These are phyloP conservation scores for Miamiensis avidus DNA, from an alignment of 169 alveolate species.

Conservation along the genomic window DNA sequence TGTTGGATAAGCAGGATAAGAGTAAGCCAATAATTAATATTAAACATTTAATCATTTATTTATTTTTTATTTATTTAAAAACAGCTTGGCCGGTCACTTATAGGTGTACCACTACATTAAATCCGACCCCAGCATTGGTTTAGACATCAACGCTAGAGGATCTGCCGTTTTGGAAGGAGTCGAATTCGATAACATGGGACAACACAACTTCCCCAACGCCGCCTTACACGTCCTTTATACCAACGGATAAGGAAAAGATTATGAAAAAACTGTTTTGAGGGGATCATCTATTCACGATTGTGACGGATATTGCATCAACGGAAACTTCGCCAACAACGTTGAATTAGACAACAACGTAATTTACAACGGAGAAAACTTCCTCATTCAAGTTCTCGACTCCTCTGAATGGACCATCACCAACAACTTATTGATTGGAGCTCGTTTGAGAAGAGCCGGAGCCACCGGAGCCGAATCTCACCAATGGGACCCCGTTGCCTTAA, in stretches of 20 bases:
- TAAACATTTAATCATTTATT: too few species aligned
- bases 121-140: not conserved
- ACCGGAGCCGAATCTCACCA: not conserved
- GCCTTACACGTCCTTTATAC: not conserved
- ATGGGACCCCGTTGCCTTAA: not conserved
- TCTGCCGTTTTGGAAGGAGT: slow-evolving; percentile 37
- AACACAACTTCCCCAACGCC: slow-evolving; percentile 1
- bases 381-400: not conserved
- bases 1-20: too few species aligned
- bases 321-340: not conserved
- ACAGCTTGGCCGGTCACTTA: not conserved
- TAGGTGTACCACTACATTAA: not conserved
- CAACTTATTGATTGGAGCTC: not conserved
- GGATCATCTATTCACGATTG: slow-evolving; percentile 3
- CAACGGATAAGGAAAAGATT: not conserved
- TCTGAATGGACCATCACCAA: not conserved
- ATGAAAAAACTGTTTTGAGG: not conserved
- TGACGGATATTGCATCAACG: not conserved
- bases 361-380: not conserved
- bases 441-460: not conserved
- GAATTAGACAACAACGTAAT: not conserved
- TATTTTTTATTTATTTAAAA: too few species aligned
- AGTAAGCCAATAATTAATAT: too few species aligned
- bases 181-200: slow-evolving; percentile 27
- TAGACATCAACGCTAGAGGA: slow-evolving; percentile 23